Percentiles rank a stretch among this genome's conserved stretches.
These are phyloP conservation scores for Trichothecium sympodiale DNA, from an alignment of 2,329 filamentous ascomycete genomes.

Conservation along the genomic window DNA sequence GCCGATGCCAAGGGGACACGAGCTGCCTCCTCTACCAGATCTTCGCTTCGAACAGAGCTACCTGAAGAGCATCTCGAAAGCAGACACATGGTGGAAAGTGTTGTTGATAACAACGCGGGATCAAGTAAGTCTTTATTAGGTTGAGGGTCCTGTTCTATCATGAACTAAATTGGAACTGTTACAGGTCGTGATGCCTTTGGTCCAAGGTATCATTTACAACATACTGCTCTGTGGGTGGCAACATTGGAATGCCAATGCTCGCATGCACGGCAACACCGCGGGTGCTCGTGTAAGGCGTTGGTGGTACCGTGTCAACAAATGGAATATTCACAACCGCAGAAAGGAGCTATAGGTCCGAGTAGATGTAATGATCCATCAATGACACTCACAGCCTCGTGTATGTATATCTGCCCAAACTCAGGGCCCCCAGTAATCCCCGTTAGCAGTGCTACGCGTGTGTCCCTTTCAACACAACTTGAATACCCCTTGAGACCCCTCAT, in stretches of 20 bases:
- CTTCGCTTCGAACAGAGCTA: slow-evolving; percentile 98
- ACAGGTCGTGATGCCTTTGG: slow-evolving; percentile 72
- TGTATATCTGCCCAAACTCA: no score
- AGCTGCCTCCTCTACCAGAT: slow-evolving; percentile 64
- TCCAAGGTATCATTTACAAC: slow-evolving; percentile 85
- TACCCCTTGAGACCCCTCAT: no score
- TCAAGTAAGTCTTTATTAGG: slow-evolving; percentile 47
- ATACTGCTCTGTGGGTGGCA: slow-evolving; percentile 79
- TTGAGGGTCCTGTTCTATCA: no score
- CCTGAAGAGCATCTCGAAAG: slow-evolving; percentile 72
- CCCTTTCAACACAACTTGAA: no score
- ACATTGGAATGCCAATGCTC: slow-evolving; percentile 72
- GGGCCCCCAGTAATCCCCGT: no score
- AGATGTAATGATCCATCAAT: no score
- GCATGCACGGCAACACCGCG: slow-evolving; percentile 62
- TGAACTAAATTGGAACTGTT: neutral
- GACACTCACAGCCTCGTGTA: no score
- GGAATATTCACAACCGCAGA: slow-evolving; percentile 50
- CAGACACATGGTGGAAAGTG: slow-evolving; percentile 70
- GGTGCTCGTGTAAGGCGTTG: slow-evolving; percentile 74
- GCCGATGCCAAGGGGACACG: slow-evolving; percentile 33
- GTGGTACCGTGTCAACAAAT: slow-evolving; percentile 95
- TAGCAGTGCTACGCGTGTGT: no score
- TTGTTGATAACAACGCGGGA: slow-evolving; percentile 78
- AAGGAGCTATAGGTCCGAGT: no score